Evolutionary conservation across 2,329 filamentous ascomycete genomes (phyloP), one percentile per base, ranked within the genome.

Genomic region (Ophiostoma populinum): DNA sequence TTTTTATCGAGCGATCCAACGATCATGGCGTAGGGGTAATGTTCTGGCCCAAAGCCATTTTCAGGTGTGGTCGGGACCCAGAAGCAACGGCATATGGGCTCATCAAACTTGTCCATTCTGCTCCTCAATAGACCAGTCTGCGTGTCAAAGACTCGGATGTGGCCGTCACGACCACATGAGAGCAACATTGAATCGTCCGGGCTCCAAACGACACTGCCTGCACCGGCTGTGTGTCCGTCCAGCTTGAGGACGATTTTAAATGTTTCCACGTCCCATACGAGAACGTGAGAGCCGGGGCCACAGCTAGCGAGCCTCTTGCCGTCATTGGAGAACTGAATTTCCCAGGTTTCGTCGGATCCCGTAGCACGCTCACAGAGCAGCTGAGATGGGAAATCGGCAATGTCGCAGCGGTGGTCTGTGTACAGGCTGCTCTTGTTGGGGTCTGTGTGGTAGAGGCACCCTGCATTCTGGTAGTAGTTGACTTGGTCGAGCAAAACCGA

Each of bases 381-480:
- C 35, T 78, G 70, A 1, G 76, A 67, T 0, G 90, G 90, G 44
- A 95, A 95, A 34, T 80, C 67, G 17, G 68, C 70, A 45, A 71
- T 68, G 40, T 92, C 79, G 51, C 90, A 98, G 31, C 65, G 61
- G 52, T 98, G 90, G 49, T 95, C 82, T 5, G 78, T 74, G 53
- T 93, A 95, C 20, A 98, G 62, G 4, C 86, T 93, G 2, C 85
- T 85, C 2, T 81, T 70, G 4, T 64, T 57, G 2, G 74, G 65
- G 4, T 75, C 83, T 35, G 92, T 94, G 57, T 98, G 90, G 54
- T 86, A 95, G 25, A 86, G 58, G 51, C 90, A 98, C 20, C 70
- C 71, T 34, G 75, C 70, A 39, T 94, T 80, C 57, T 94, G 87
- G 42, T 67, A 72, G 41, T 77, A 67, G 51, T 94, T 93, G 24